Base-by-base conservation (phyloP, 2,329 filamentous ascomycete species). In the Diplodia intermedia region DNA sequence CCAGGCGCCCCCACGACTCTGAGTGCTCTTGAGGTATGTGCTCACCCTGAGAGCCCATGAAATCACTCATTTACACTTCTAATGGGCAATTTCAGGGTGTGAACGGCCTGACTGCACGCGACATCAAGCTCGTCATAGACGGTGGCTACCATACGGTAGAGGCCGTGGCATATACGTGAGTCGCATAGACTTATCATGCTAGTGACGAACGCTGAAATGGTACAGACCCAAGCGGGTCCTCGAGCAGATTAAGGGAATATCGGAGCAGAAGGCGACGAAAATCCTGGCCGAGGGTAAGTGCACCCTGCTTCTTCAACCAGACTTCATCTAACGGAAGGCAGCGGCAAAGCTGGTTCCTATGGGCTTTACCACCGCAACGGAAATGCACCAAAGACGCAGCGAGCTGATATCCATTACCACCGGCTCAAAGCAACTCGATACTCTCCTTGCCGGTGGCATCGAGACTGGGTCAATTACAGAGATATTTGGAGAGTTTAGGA, bases 391-490 rank as follows among this genome's bases (percentile, higher is more conserved):
- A 74, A 90, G 95, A 71, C 89, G 96, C 79, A 97, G 93, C 79
- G 95, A 98, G 80, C 87, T 99, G 69, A 99, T 99, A 72, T 97
- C 94, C 15, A 97, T 99, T 72, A 97, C 95, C 3, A 99, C 95
- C 3, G 95, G 96, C 69, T 98, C 95, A 9, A 99, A 99, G 82
- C 94, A 97, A 76, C 86, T 99, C 11, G 95, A 99, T 77, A 98
- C 95, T 15, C 85, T 99, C 26, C 87, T 99, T 18, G 95, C 94
- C 36, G 95, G 95, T 73, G 95, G 95, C 69, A 88, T 99, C 62
- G 96, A 99, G 80, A 99, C 95, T 0, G 96, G 96, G 54, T 98
- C 94, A 9, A 96, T 99, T 66, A 99, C 96, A 0, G 96, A 99
- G 80, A 90, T 99, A 3, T 99, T 99, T 77, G 95, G 95, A 77